A percentile compares a stretch with the other conserved stretches of the same genome.
phyloP scores from a whole-genome alignment of 768 basidiomycete genomes.

The Collybiopsis luxurians region DNA sequence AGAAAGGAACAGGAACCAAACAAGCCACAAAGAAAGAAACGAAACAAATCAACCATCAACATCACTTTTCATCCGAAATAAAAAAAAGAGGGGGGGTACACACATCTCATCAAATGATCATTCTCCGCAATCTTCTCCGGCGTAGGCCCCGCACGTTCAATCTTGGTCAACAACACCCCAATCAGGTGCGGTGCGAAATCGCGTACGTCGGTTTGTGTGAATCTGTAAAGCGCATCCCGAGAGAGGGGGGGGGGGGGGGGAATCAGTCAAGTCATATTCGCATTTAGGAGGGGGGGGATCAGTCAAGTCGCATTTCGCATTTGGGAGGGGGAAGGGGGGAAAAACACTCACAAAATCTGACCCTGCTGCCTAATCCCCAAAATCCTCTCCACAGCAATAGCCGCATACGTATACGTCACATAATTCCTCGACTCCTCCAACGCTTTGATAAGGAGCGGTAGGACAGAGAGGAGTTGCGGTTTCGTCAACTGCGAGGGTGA shows the following conservation, averaged over 20 bases:
- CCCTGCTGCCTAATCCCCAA: constrained; percentile 83
- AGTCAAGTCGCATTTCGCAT: no score
- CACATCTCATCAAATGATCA: constrained; percentile 97
- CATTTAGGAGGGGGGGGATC: no score
- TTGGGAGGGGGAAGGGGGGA: no score
- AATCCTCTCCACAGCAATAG: constrained; percentile 96
- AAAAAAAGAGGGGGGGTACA: constrained; percentile 20
- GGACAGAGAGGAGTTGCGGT: constrained; percentile 85
- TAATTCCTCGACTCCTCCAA: constrained; percentile 74
- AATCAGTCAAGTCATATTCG: no score
- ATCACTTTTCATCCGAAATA: no score
- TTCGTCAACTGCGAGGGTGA: constrained; percentile 77
- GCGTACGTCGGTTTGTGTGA: constrained; percentile 83
- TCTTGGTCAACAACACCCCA: constrained; percentile 70
- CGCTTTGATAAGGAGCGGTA: constrained; percentile 83
- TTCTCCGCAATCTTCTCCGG: constrained; percentile 96
- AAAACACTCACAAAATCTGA: constrained; percentile 61
- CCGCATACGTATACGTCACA: constrained; percentile 94
- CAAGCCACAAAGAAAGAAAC: no score
- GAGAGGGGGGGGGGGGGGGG: no score
- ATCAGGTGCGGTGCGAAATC: constrained; percentile 77
- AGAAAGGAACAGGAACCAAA: no score
- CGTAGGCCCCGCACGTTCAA: constrained; percentile 72
- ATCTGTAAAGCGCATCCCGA: no score
- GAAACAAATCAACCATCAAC: no score